phyloP scores from a whole-genome alignment of 1,284 basidiomycete species.

The Stereum hirsutum region DNA sequence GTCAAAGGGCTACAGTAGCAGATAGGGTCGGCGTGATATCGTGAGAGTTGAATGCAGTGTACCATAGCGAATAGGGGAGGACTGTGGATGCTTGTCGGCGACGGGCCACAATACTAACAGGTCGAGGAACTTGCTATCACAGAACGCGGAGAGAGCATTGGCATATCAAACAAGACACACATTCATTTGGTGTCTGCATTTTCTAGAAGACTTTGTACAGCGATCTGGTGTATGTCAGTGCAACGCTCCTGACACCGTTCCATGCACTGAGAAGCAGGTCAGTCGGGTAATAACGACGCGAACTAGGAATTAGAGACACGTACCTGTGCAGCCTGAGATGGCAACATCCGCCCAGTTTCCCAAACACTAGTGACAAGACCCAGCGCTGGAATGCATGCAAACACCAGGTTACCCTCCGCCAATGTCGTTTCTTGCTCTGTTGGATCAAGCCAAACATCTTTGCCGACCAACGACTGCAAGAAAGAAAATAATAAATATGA shows the following conservation, averaged over 20 bases:
- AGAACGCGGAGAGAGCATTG: too few species aligned
- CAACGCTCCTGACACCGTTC: conserved; percentile 60
- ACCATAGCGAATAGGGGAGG: too few species aligned
- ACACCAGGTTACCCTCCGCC: conserved; percentile 54
- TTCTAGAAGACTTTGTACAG: conserved; percentile 58
- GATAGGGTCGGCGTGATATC: too few species aligned
- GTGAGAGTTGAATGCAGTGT: too few species aligned
- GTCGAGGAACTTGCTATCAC: too few species aligned
- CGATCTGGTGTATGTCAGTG: conserved; percentile 64
- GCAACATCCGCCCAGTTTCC: conserved; percentile 62
- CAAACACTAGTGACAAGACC: conserved; percentile 76
- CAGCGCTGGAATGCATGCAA: conserved; percentile 88
- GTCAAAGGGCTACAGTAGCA: too few species aligned
- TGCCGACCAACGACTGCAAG: conserved; percentile 40
- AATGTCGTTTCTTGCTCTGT: conserved; percentile 52
- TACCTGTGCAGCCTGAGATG: conserved; percentile 44
- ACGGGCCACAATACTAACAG: too few species aligned
- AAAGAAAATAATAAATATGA: conserved; percentile 3
- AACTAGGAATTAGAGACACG: conserved; percentile 16
- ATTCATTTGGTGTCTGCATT: conserved; percentile 9
- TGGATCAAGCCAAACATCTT: conserved; percentile 71
- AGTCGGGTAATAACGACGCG: conserved; percentile 1
- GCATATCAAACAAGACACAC: too few species aligned
- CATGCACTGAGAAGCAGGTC: conserved; percentile 44
- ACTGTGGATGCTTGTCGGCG: not conserved